Percentiles rank a stretch among this genome's conserved stretches.
phyloP scores from a whole-genome alignment of 257 asterid species.

The Nicotiana tomentosiformis region DNA sequence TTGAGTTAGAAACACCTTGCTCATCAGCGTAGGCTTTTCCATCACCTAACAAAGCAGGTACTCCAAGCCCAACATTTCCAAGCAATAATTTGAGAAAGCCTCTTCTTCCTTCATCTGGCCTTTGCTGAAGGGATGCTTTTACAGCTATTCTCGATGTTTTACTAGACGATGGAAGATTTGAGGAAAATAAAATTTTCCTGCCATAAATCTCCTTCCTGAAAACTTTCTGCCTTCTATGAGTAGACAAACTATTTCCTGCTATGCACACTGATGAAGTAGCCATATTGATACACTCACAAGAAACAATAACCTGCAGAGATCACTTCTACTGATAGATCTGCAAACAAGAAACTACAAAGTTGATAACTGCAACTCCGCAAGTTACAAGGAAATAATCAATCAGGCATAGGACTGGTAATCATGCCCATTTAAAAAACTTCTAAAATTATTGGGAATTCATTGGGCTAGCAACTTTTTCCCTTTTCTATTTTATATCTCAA shows the following conservation, averaged over 20 bases:
- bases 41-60: constrained; percentile 52
- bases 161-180: constrained; percentile 42
- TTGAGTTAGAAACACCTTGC: constrained; percentile 82
- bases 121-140: constrained; percentile 47
- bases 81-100: constrained; percentile 69
- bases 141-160: constrained; percentile 33
- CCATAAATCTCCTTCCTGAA: constrained; percentile 55
- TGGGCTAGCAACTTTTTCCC: background rate
- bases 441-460: background rate
- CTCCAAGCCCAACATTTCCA: constrained; percentile 60
- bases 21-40: constrained; percentile 86
- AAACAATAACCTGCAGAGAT: constrained; percentile 10
- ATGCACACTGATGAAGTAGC: constrained; percentile 76
- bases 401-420: background rate
- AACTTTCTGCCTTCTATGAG: constrained; percentile 33
- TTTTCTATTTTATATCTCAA: background rate
- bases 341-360: background rate
- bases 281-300: constrained; percentile 34
- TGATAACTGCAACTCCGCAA: background rate
- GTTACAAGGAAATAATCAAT: background rate
- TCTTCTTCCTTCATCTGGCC: constrained; percentile 54
- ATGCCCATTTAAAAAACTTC: background rate
- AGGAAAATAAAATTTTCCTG: constrained; percentile 35
- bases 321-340: constrained; percentile 18
- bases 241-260: constrained; percentile 56